Evolutionary conservation across 805 yeast genomes (phyloP).

Genomic region (Torulaspora gathmanii): DNA sequence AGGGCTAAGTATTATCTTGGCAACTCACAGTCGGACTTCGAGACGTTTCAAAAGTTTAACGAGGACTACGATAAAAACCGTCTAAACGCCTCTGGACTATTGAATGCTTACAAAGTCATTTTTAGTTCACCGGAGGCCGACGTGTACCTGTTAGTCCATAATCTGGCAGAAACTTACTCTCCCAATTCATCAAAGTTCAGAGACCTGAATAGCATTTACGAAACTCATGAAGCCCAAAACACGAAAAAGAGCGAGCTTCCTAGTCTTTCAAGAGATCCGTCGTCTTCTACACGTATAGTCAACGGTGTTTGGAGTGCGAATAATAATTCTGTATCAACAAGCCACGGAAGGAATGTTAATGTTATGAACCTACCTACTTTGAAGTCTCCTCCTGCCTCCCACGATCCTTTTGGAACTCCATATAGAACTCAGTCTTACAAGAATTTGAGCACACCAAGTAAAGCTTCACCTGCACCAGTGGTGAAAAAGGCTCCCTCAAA

Average conservation of each 20-base stretch:
- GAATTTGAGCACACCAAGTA: slow-evolving; percentile 7
- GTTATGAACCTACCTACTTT: slow-evolving; percentile 36
- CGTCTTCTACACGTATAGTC: slow-evolving; percentile 17
- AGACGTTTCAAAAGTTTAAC: slow-evolving; percentile 48
- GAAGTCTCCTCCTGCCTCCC: slow-evolving; percentile 18
- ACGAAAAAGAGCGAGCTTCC: slow-evolving; percentile 27
- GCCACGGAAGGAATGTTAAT: slow-evolving; percentile 14
- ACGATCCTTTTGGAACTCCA: slow-evolving; percentile 21
- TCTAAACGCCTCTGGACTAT: slow-evolving; percentile 46
- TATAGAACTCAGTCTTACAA: slow-evolving; percentile 9
- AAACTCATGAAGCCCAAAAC: slow-evolving; percentile 26
- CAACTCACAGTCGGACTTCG: slow-evolving; percentile 45
- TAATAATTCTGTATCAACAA: slow-evolving; percentile 11
- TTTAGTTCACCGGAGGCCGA: slow-evolving; percentile 48
- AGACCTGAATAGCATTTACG: slow-evolving; percentile 35
- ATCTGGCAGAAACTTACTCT: slow-evolving; percentile 54
- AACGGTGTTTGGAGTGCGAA: slow-evolving; percentile 34
- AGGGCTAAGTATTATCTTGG: slow-evolving; percentile 76
- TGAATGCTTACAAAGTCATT: slow-evolving; percentile 44
- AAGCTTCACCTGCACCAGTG: slow-evolving; percentile 11
- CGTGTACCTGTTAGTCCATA: slow-evolving; percentile 52
- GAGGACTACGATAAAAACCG: slow-evolving; percentile 43
- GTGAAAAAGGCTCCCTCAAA: slow-evolving; percentile 13
- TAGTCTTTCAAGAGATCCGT: slow-evolving; percentile 22
- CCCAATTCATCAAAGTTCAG: slow-evolving; percentile 42